Conservation (phyloP, 257 asterid species). For the Hygrophila difformis region DNA sequence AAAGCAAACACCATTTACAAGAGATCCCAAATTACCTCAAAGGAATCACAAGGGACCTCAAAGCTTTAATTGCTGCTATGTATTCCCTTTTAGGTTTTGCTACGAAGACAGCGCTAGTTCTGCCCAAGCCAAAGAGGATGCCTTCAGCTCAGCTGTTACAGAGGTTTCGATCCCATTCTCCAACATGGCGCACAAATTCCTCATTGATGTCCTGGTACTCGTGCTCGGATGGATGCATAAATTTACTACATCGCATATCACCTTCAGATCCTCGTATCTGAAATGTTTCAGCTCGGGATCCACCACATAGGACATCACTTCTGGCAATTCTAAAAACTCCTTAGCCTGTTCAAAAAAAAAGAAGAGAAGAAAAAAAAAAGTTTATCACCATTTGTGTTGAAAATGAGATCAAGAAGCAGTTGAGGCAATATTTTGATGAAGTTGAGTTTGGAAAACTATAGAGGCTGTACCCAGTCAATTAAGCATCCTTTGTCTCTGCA, state of each 20-base stretch:
- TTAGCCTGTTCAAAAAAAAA: too few species aligned
- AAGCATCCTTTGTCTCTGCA: constrained; percentile 60
- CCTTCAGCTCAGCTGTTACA: constrained; percentile 51
- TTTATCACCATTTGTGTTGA: not conserved
- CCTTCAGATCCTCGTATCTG: constrained; percentile 60
- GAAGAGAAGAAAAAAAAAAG: constrained; percentile 3
- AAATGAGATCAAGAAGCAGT: not conserved
- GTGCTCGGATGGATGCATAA: constrained; percentile 45
- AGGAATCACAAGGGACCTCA: too few species aligned
- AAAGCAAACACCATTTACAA: constrained; percentile 32
- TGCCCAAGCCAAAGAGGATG: constrained; percentile 87
- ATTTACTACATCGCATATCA: constrained; percentile 62
- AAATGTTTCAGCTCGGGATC: constrained; percentile 81
- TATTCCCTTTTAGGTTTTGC: constrained; percentile 22
- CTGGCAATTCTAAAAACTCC: constrained; percentile 64
- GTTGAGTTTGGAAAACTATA: not conserved
- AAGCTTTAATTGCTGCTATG: constrained; percentile 12
- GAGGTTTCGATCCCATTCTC: constrained; percentile 68
- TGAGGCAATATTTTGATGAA: not conserved
- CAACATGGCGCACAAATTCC: constrained; percentile 53
- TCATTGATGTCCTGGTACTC: constrained; percentile 40
- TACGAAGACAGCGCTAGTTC: constrained; percentile 82
- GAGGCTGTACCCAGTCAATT: constrained; percentile 65
- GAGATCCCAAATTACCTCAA: constrained; percentile 11
- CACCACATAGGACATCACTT: constrained; percentile 56